These are phyloP conservation scores for Pyricularia pennisetigena DNA, from an alignment of 2,329 filamentous ascomycete species.

Conservation along the genomic window DNA sequence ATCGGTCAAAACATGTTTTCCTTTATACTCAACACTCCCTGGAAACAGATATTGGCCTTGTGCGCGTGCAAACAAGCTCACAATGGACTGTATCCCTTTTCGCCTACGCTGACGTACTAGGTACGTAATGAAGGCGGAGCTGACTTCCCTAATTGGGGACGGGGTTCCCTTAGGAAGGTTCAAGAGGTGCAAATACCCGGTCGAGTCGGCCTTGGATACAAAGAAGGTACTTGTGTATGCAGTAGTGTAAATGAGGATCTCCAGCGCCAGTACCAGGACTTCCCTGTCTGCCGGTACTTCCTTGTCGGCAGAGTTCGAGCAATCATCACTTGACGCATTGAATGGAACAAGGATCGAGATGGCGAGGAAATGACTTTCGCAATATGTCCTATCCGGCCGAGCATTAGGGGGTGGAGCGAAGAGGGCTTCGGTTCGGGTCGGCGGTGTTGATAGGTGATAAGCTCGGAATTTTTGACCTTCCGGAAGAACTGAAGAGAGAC, in stretches of 20 bases:
- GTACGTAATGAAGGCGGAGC: constrained; percentile 65
- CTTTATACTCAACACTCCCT: constrained; percentile 71
- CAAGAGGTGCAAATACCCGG: constrained; percentile 68
- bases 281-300: constrained; percentile 21
- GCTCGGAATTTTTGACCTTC: constrained; percentile 51
- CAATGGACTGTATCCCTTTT: constrained; percentile 55
- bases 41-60: constrained; percentile 95
- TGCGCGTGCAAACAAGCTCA: constrained; percentile 86
- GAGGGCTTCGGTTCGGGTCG: constrained; percentile 62
- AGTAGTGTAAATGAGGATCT: constrained; percentile 81
- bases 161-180: constrained; percentile 49
- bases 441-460: constrained; percentile 82
- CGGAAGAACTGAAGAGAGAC: constrained; percentile 41
- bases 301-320: constrained; percentile 9
- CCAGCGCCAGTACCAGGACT: constrained; percentile 72
- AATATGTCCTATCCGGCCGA: constrained; percentile 67
- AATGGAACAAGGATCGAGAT: constrained; percentile 31
- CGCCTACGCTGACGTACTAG: constrained; percentile 60
- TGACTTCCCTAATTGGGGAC: constrained; percentile 67
- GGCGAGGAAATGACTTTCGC: constrained; percentile 70
- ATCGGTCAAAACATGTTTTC: constrained; percentile 89
- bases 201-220: constrained; percentile 94
- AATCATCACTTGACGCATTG: constrained; percentile 4
- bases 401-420: constrained; percentile 68
- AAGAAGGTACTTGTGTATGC: constrained; percentile 76